Base-by-base conservation (phyloP, 2,329 filamentous ascomycete genomes). In the Nothomitra cinnamomea region DNA sequence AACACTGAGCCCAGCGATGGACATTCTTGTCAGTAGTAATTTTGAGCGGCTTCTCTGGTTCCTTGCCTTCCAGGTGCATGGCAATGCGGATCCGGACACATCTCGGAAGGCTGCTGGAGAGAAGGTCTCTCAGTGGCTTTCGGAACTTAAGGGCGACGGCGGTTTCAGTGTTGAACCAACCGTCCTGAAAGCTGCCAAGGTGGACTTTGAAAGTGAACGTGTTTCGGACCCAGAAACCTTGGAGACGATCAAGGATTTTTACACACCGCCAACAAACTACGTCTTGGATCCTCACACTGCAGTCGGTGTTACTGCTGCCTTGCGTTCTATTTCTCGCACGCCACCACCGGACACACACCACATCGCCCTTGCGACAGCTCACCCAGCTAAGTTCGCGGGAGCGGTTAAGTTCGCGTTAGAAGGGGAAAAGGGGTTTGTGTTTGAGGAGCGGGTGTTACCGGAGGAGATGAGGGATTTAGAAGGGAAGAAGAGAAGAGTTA, bases 41-140 rank as follows among this genome's bases (percentile, higher is more conserved):
- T 96, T 98, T 65, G 92, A 98, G 74, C 80, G 92, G 32, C 75
- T 98, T 3, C 75, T 98, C 10, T 96, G 90, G 90, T 95, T 87
- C 73, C 73, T 96, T 25, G 83, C 87, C 1, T 86, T 87, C 69
- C 77, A 85, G 60, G 83, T 81, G 56, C 80, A 69, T 56, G 59
- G 62, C 62, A 49, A 7, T 13, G 6, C 6, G 17, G 60, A 63
- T 21, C 60, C 69, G 4, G 68, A 70, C 6, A 66, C 17, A 64
- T 70, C 5, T 71, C 53, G 70, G 69, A 80, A 74, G 65, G 78
- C 80, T 66, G 80, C 81, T 7, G 84, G 87, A 2, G 80, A 87
- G 64, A 83, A 85, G 61, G 87, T 96, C 42, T 75, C 76, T 52
- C 64, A 70, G 21, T 95, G 90, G 90, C 78, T 94, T 56, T 74